A percentile compares a stretch with the other conserved stretches of the same genome.
Evolutionary conservation across 2,329 filamentous ascomycete genomes (phyloP).

Genomic region (Fusarium mangiferae): DNA sequence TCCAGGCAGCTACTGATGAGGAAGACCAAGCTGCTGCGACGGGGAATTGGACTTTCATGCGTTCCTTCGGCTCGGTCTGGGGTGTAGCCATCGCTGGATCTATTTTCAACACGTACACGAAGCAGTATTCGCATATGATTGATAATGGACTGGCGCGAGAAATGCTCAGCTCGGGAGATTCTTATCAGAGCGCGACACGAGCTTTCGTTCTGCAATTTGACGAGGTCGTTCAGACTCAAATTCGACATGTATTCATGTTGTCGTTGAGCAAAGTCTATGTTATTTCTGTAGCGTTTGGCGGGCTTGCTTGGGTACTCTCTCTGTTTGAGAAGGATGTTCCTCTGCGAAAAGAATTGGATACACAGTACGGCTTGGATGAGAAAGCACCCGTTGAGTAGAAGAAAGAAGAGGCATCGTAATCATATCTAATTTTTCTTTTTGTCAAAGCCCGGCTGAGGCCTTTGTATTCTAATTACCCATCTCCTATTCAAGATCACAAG

Average conservation of each 20-base stretch:
- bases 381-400: not conserved
- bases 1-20: constrained; percentile 51
- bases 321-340: constrained; percentile 43
- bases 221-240: constrained; percentile 24
- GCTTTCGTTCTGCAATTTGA: constrained; percentile 39
- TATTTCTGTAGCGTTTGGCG: constrained; percentile 35
- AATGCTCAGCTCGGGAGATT: constrained; percentile 40
- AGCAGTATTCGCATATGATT: constrained; percentile 36
- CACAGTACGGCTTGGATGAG: constrained; percentile 43
- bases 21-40: constrained; percentile 50
- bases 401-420: not conserved
- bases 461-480: not conserved
- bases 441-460: not conserved
- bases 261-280: constrained; percentile 40
- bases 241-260: constrained; percentile 41
- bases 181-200: constrained; percentile 44
- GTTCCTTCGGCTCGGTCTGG: constrained; percentile 56
- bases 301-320: constrained; percentile 35
- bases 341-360: constrained; percentile 43
- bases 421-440: not conserved
- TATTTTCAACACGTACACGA: constrained; percentile 51
- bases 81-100: constrained; percentile 57
- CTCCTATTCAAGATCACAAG: constrained; percentile 49
- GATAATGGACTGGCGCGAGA: constrained; percentile 24
- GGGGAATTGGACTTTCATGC: constrained; percentile 55